Evolutionary conservation across 176 grass and related monocot species (phyloP).

Genomic region (Canna indica): DNA sequence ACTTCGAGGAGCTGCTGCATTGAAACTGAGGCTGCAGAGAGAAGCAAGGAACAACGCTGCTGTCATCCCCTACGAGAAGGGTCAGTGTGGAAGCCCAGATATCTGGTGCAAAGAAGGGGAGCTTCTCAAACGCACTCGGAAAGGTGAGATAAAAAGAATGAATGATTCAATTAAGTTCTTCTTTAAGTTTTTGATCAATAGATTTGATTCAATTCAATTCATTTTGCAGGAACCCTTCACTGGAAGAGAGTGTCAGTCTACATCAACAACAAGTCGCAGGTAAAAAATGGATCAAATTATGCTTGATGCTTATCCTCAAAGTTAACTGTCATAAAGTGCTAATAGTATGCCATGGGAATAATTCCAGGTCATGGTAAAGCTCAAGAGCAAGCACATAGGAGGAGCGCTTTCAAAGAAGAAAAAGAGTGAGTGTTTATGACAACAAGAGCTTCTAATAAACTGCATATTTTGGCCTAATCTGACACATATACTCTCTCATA

Average conservation of each 20-base stretch:
- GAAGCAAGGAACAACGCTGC: slow-evolving; percentile 62
- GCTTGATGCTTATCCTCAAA: not conserved
- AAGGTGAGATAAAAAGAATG: slow-evolving; percentile 30
- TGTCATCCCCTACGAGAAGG: slow-evolving; percentile 77
- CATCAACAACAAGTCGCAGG: slow-evolving; percentile 85
- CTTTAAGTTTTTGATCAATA: not conserved
- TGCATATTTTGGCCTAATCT: not conserved
- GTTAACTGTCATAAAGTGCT: not conserved
- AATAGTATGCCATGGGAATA: not conserved
- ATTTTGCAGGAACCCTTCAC: slow-evolving; percentile 56
- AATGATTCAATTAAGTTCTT: not conserved
- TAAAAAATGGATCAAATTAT: slow-evolving; percentile 10
- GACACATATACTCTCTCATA: not conserved
- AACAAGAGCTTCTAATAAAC: not conserved
- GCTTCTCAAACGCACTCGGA: slow-evolving; percentile 73
- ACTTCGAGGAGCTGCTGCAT: slow-evolving; percentile 64
- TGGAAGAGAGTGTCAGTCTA: slow-evolving; percentile 60
- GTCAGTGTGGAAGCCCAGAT: slow-evolving; percentile 55
- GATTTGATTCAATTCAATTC: slow-evolving; percentile 23
- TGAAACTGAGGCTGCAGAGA: slow-evolving; percentile 63
- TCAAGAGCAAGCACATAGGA: slow-evolving; percentile 91
- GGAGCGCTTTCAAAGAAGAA: slow-evolving; percentile 87
- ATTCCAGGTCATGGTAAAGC: slow-evolving; percentile 73
- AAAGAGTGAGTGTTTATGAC: slow-evolving; percentile 48
- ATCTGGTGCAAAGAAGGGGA: slow-evolving; percentile 98